Evolutionary conservation across 176 grass and related monocot genomes (phyloP).

Genomic region (Carex pumila): DNA sequence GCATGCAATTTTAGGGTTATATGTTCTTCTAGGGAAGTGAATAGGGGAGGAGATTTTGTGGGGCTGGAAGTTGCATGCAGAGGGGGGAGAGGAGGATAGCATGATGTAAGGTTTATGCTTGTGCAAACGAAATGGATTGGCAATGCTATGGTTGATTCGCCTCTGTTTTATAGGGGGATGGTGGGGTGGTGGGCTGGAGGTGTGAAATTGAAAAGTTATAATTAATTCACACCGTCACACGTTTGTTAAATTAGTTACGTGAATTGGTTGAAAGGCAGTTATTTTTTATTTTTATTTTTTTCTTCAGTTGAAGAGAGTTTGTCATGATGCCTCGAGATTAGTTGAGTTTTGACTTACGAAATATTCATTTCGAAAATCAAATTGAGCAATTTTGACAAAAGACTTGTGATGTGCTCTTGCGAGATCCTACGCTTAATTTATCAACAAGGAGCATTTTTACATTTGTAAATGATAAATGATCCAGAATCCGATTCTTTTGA

Average conservation of each 20-base stretch:
- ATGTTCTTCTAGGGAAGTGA: background rate
- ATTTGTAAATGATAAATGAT: background rate
- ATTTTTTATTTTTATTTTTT: background rate
- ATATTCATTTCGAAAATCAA: no score
- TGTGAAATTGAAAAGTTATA: conserved; percentile 1
- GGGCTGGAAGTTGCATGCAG: conserved; percentile 19
- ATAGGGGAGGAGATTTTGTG: background rate
- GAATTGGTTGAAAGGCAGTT: background rate
- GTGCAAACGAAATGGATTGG: background rate
- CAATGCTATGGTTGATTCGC: background rate
- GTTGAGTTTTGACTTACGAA: background rate
- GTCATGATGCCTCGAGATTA: background rate
- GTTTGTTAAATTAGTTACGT: background rate
- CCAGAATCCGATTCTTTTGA: background rate
- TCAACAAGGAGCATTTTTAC: background rate
- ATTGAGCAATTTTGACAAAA: no score
- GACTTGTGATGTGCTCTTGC: background rate
- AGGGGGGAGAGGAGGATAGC: background rate
- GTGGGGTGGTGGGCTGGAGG: background rate
- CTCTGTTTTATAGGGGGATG: background rate
- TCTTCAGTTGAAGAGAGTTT: background rate
- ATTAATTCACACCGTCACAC: background rate
- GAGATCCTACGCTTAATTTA: background rate
- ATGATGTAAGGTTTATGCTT: background rate
- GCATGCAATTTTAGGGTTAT: conserved; percentile 16